phyloP scores from a whole-genome alignment of 202 grass and related monocot species.

The Sporobolus alterniflorus region DNA sequence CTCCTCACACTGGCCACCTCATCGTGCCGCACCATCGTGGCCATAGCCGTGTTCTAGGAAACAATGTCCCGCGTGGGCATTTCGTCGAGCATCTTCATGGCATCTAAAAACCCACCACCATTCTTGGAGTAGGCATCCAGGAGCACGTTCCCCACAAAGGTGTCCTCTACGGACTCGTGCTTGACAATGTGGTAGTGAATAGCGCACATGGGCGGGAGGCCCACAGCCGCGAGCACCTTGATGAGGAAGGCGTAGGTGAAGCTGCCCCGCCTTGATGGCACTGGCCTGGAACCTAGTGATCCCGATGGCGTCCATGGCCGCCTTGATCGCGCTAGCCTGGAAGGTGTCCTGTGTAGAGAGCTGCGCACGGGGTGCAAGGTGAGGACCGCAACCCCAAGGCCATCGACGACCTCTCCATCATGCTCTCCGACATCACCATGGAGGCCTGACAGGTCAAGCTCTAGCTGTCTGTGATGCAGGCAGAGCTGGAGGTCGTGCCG shows the following conservation, averaged over 20 bases:
- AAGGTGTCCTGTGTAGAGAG: conserved; percentile 52
- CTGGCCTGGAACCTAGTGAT: too few relatives aligned
- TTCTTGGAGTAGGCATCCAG: conserved; percentile 69
- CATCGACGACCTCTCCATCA: conserved; percentile 72
- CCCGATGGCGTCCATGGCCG: too few relatives aligned
- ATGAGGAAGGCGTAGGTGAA: conserved; percentile 87
- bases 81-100: conserved; percentile 56
- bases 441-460: conserved; percentile 78
- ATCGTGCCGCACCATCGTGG: conserved; percentile 52
- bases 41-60: conserved; percentile 73
- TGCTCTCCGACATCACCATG: conserved; percentile 73
- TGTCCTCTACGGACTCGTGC: conserved; percentile 51
- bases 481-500: conserved; percentile 48
- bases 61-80: conserved; percentile 56
- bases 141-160: conserved; percentile 70
- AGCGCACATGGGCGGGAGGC: conserved; percentile 33
- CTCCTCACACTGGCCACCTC: conserved; percentile 32
- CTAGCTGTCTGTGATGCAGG: conserved; percentile 56
- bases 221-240: conserved; percentile 49
- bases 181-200: conserved; percentile 68
- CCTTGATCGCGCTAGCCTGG: too few relatives aligned
- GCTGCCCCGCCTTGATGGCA: conserved; percentile 34
- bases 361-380: conserved; percentile 50
- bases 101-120: conserved; percentile 26
- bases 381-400: conserved; percentile 84